These are phyloP conservation scores for Sporothrix curviconia DNA, from an alignment of 2,329 filamentous ascomycete species.

Conservation along the genomic window DNA sequence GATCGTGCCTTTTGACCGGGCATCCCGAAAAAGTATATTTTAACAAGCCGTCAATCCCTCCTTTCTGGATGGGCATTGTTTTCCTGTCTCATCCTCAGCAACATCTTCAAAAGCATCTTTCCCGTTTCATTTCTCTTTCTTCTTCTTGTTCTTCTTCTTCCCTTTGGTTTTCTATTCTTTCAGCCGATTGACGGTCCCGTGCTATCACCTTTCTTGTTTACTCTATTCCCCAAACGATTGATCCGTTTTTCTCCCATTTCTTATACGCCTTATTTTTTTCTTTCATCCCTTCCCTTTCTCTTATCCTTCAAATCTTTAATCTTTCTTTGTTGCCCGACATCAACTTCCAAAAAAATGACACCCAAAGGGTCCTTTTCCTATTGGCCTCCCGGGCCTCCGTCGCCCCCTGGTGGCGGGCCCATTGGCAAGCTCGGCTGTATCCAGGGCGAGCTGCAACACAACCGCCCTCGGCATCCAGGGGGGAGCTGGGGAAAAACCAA, in stretches of 20 bases:
- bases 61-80: neutral
- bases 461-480: slow-evolving; percentile 37
- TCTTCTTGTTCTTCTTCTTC: slow-evolving; percentile 1
- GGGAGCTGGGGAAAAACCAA: no score
- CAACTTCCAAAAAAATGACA: slow-evolving; percentile 23
- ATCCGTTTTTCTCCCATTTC: slow-evolving; percentile 1
- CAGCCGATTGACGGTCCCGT: slow-evolving; percentile 15
- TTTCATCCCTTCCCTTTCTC: neutral
- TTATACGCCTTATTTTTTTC: neutral
- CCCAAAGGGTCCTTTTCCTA: slow-evolving; percentile 23
- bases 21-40: slow-evolving; percentile 2
- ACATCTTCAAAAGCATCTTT: neutral
- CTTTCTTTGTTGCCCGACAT: neutral
- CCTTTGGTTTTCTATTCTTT: neutral
- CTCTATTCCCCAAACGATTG: slow-evolving; percentile 13
- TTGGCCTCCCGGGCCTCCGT: slow-evolving; percentile 26
- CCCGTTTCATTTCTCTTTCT: neutral
- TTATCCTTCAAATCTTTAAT: neutral
- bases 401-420: no score
- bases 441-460: slow-evolving; percentile 35
- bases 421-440: slow-evolving; percentile 28
- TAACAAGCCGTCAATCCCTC: neutral
- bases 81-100: slow-evolving; percentile 1
- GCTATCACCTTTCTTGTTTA: no score
- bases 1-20: no score